A percentile compares a stretch with the other conserved stretches of the same genome.
Evolutionary conservation across 2,329 filamentous ascomycete genomes (phyloP).

Genomic region (Fusarium guadeloupense): DNA sequence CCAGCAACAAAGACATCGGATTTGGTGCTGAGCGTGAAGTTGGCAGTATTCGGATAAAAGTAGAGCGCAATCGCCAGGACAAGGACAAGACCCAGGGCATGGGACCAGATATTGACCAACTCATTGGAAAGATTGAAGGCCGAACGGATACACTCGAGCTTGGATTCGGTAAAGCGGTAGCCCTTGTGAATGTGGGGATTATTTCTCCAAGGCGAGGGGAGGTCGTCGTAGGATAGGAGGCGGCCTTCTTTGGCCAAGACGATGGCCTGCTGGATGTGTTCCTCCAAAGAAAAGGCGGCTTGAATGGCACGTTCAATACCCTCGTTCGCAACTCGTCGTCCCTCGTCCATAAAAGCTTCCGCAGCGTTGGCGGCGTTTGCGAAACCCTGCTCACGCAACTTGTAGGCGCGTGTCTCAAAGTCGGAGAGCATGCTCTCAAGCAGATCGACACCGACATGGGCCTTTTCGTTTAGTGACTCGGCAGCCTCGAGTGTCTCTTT

Average conservation of each 20-base stretch:
- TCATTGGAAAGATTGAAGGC: conserved; percentile 91
- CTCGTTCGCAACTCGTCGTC: conserved; percentile 82
- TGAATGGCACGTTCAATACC: conserved; percentile 80
- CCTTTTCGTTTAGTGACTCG: conserved; percentile 91
- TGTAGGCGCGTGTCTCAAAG: conserved; percentile 83
- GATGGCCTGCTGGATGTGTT: conserved; percentile 84
- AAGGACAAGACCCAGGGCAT: conserved; percentile 86
- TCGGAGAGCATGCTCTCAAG: conserved; percentile 88
- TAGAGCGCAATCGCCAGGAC: conserved; percentile 92
- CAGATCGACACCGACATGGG: conserved; percentile 83
- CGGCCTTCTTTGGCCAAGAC: conserved; percentile 79
- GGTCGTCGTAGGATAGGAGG: conserved; percentile 86
- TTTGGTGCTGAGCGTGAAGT: conserved; percentile 87
- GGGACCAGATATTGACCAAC: conserved; percentile 97
- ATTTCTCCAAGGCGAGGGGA: conserved; percentile 91
- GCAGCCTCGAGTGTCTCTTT: conserved; percentile 85
- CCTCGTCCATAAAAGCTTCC: conserved; percentile 77
- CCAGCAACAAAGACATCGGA: conserved; percentile 90
- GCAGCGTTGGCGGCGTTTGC: conserved; percentile 72
- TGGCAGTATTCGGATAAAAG: conserved; percentile 88
- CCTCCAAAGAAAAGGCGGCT: conserved; percentile 82
- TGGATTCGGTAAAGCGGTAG: conserved; percentile 93
- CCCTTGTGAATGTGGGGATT: conserved; percentile 93
- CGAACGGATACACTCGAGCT: conserved; percentile 86
- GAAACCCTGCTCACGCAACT: conserved; percentile 80